Evolutionary conservation across 768 basidiomycete species (phyloP), one percentile per base, ranked within the genome.

Genomic region (Royoungia palumana): DNA sequence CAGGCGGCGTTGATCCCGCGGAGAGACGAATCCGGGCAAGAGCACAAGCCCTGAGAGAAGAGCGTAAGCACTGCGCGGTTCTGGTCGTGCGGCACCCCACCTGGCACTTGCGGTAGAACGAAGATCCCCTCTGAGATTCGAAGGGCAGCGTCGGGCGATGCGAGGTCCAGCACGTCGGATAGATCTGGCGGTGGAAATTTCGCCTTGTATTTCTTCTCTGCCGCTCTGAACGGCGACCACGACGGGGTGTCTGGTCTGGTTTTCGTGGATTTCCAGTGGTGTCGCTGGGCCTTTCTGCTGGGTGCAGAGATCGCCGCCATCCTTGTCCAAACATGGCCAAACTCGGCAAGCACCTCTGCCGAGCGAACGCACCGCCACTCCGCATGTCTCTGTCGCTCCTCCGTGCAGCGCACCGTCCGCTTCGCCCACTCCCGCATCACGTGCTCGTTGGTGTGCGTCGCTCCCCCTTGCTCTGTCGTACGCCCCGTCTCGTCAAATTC

Each of bases 141-240:
- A 9, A 52, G 46, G 12, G 25, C 44, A 14, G 52, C n/a, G 14
- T 20, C 25, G 39, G 65, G 70, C 13, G 81, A 62, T 2, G 80
- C 78, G 35, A 87, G 72, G 67, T 93, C 89, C 4, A 93, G 74
- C 16, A 87, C 85, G 35, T 68, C 64, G 21, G 76, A 76, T 8
- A 92, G 74, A 69, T 89, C 82, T 3, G 84, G 88, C 0, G 85
- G 88, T 5, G 88, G 88, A 60, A 87, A 90, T 25, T 78, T 76
- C 0, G 85, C 75, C 67, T 91, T 93, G 75, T 79, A 93, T 36
- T 72, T 77, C 68, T 93, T 93, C 67, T 93, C 90, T 21, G 82
- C 82, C 0, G 76, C 76, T 60, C 90, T 75, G 64, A 92, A 92
- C 0, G 85, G 76, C 0, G 89, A 81, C 86, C 86, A 89, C 38